Base-by-base conservation (phyloP, 371 early-diverging fungal genomes). In the Choanephora cucurbitarum region DNA sequence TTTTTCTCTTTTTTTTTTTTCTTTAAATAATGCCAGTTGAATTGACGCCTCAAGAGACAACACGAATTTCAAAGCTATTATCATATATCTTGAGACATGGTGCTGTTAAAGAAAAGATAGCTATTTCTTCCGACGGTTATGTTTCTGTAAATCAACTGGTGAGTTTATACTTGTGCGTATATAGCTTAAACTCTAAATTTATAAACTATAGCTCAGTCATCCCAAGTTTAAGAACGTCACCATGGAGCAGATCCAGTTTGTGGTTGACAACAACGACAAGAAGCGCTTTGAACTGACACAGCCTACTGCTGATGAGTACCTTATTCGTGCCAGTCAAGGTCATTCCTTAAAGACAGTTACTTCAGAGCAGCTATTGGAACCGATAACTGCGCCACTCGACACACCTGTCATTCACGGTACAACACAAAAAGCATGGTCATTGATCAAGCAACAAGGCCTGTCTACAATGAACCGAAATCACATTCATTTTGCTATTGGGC, bases 261-360 rank as follows among this genome's bases (percentile, higher is more conserved):
- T 88, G 0, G 95, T 94, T 1, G 73, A 75, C 3, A 70, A 68
- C 14, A 91, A 91, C 62, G 89, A 88, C 57, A 96, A 96, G 70
- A 82, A 92, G 64, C 81, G 96, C 11, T 96, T 75, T 55, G 67
- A 77, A 40, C 55, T 95, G 18, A 39, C 60, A 4, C 43, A 69
- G 69, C 21, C 24, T 21, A 7, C 23, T 11, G 69, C 68, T 9
- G 60, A 34, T n/a, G 55, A 21, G 14, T 90, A 83, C 81, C 74
- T 57, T 56, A 90, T 95, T 44, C 79, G 90, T 28, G 95, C 95
- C 4, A 90, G 88, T 51, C 95, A 96, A 70, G 96, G 95, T 3
- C 95, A 95, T 64, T 84, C 85, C 14, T 32, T 93, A 15, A 52
- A 55, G 5, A 21, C 44, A 6, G 47, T 65, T 5, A 44, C 76